phyloP scores from a whole-genome alignment of 441 rosid genomes.

The Erodium moschatum region DNA sequence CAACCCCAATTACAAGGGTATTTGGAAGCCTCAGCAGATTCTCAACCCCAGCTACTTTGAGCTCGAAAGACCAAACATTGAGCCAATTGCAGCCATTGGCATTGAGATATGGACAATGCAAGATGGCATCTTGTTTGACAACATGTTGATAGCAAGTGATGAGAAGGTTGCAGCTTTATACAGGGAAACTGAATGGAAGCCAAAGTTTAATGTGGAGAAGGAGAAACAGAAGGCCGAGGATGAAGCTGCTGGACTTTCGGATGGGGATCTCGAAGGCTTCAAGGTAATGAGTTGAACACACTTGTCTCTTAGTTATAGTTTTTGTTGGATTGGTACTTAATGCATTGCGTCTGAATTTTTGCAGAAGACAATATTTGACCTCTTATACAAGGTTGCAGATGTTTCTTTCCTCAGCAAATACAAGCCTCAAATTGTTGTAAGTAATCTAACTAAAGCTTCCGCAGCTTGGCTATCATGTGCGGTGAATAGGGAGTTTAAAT shows the following conservation, averaged over 20 bases:
- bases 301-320: no score
- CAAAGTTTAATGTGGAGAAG: slow-evolving; percentile 27
- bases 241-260: slow-evolving; percentile 18
- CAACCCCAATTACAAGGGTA: slow-evolving; percentile 25
- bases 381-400: slow-evolving; percentile 24
- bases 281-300: slow-evolving; percentile 12
- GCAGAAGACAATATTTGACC: slow-evolving; percentile 24
- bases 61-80: slow-evolving; percentile 25
- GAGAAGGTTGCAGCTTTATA: slow-evolving; percentile 27
- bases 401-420: slow-evolving; percentile 14
- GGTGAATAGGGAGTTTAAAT: not conserved
- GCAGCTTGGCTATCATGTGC: not conserved
- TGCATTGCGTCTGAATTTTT: not conserved
- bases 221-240: slow-evolving; percentile 24
- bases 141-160: slow-evolving; percentile 25
- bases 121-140: slow-evolving; percentile 32
- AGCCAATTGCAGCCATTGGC: slow-evolving; percentile 30
- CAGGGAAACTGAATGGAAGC: slow-evolving; percentile 28
- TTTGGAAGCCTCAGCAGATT: slow-evolving; percentile 17
- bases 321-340: not conserved
- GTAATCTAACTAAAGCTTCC: not conserved
- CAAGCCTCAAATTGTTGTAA: slow-evolving; percentile 23
- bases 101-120: slow-evolving; percentile 38
- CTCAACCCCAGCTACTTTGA: slow-evolving; percentile 28
- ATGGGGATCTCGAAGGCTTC: slow-evolving; percentile 16